Base-by-base conservation (phyloP, 768 basidiomycete species). In the Rhodotorula sphaerocarpa region DNA sequence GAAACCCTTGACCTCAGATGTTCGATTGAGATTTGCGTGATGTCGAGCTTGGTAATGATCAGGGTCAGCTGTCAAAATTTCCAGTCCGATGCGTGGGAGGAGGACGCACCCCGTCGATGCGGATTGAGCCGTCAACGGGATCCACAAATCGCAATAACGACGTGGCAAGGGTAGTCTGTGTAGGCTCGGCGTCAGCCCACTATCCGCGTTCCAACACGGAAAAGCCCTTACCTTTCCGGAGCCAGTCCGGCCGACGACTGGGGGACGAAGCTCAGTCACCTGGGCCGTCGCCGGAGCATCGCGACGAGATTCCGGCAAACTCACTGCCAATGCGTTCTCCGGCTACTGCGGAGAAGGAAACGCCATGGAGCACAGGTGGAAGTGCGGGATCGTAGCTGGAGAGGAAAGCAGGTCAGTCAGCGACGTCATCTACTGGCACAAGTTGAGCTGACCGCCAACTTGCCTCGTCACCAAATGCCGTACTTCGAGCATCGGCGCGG, bases 161-260 rank as follows among this genome's bases (percentile, higher is more conserved):
- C 5, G 76, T 65, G 20, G 25, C 42, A 43, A 36, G 51, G 33
- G 47, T 48, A 34, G 57, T 56, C 48, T 59, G 50, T 14, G 3
- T n/a, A 34, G 46, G 36, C 10, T 10, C 10, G 10, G 36, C 10
- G 9, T 16, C 36, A 39, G 36, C 36, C 9, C 16, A 39, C 36
- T 16, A 16, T 39, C 36, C 9, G 36, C 9, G 16, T 9, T 7
- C 45, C 20, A 27, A 6, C 10, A 10, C 6, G 45, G 4, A 46
- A 46, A 25, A 25, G n/a, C n/a, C 45, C 59, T 25, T 10, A 55
- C 42, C 56, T 69, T 69, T 2, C 67, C 67, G 3, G 53, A 67
- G 82, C 80, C 90, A 7, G 90, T 92, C 82, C 79, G 63, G 1
- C 80, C 79, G 48, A 74, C 84, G 39, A 87, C 79, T 15, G 84